phyloP scores from a whole-genome alignment of 495 filamentous ascomycete species.

The Aspergillus leporis region DNA sequence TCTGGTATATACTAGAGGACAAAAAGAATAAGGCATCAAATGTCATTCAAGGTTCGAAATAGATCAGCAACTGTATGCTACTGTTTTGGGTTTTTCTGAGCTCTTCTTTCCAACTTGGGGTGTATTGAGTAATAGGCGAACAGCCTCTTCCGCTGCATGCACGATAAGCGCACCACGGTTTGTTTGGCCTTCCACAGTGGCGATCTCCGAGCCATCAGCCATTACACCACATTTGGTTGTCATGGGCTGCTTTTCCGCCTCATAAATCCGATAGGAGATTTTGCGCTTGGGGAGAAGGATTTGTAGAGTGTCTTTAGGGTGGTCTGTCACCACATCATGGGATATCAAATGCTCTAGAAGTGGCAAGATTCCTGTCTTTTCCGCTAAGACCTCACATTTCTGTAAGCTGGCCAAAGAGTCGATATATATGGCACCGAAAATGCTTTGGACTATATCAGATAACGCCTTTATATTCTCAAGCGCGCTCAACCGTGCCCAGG shows the following conservation, averaged over 20 bases:
- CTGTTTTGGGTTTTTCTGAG: not conserved
- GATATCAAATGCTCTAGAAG: slow-evolving; percentile 3
- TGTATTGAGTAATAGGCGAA: no score
- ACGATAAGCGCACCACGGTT: not conserved
- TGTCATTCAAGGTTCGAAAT: no score
- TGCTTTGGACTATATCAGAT: not conserved
- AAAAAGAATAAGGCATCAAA: no score
- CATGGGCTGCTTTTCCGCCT: not conserved
- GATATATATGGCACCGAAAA: slow-evolving; percentile 6
- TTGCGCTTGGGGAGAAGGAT: not conserved
- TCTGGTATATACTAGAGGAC: not conserved
- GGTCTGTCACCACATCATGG: not conserved
- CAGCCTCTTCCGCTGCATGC: not conserved
- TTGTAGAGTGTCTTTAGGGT: not conserved
- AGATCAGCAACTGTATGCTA: no score
- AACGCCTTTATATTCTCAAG: not conserved
- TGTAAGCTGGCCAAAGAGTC: not conserved
- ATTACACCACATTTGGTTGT: not conserved
- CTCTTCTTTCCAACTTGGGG: not conserved
- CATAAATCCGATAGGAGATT: not conserved
- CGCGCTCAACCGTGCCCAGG: not conserved
- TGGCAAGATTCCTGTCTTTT: slow-evolving; percentile 7
- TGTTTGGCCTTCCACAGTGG: not conserved
- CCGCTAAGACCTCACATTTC: slow-evolving; percentile 1
- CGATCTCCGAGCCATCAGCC: not conserved